Evolutionary conservation across 352 stramenopile genomes (phyloP).

Genomic region (Pythium phragmitis): DNA sequence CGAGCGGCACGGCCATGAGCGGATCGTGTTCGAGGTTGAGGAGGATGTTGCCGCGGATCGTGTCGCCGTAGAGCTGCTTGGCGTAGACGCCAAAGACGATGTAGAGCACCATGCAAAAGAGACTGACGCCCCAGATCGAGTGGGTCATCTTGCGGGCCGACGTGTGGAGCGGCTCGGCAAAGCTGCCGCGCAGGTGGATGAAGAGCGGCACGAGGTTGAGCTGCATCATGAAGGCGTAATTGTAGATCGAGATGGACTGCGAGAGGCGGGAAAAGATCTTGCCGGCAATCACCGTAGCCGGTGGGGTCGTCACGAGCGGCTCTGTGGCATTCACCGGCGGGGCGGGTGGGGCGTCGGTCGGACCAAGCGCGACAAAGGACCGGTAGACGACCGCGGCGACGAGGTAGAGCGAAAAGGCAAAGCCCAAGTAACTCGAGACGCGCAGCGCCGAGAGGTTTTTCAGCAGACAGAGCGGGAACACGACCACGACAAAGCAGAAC

Average conservation of each 20-base stretch:
- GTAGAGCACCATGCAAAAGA: constrained; percentile 68
- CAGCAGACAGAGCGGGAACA: constrained; percentile 64
- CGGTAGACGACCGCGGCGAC: constrained; percentile 62
- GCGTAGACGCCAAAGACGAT: constrained; percentile 49
- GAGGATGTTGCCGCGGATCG: constrained; percentile 70
- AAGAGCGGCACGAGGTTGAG: constrained; percentile 79
- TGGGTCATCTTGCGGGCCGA: constrained; percentile 52
- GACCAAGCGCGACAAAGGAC: constrained; percentile 36
- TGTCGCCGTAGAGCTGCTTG: constrained; percentile 52
- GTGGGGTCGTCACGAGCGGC: constrained; percentile 14
- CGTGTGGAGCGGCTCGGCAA: constrained; percentile 45
- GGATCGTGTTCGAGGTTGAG: constrained; percentile 76
- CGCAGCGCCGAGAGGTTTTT: constrained; percentile 72
- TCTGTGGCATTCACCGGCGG: neutral
- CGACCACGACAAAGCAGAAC: constrained; percentile 54
- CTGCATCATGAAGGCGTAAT: constrained; percentile 87
- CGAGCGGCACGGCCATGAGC: constrained; percentile 62
- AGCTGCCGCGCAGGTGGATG: constrained; percentile 61
- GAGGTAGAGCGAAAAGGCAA: constrained; percentile 68
- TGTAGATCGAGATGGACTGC: constrained; percentile 74
- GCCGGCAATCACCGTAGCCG: constrained; percentile 19
- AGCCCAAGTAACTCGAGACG: constrained; percentile 74
- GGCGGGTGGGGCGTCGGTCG: neutral
- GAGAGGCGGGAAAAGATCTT: constrained; percentile 41
- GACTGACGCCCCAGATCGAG: constrained; percentile 47